These are phyloP conservation scores for Trifolium repens DNA, from an alignment of 306 rosid species.

Conservation along the genomic window DNA sequence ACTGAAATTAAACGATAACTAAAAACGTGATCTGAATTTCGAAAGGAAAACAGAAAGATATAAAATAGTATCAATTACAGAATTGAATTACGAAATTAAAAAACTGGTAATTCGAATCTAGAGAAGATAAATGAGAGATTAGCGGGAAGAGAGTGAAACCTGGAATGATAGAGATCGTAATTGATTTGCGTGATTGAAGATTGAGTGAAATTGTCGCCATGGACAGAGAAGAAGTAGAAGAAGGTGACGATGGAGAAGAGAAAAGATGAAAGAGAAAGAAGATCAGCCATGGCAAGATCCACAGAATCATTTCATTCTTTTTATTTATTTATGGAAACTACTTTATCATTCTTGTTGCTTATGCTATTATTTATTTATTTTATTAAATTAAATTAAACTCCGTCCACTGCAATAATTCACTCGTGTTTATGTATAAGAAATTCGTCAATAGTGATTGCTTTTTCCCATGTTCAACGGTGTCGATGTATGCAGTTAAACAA, in stretches of 20 bases:
- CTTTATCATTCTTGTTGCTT: background rate
- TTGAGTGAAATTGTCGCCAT: slow-evolving; percentile 52
- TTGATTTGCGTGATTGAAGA: slow-evolving; percentile 57
- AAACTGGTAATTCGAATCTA: slow-evolving; percentile 4
- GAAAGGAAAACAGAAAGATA: background rate
- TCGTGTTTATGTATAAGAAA: background rate
- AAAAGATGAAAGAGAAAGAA: slow-evolving; percentile 46
- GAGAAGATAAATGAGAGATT: too few species aligned
- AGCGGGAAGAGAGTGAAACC: slow-evolving; percentile 44
- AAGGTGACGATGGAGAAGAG: slow-evolving; percentile 46
- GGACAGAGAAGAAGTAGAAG: slow-evolving; percentile 43
- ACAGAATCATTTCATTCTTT: slow-evolving; percentile 28
- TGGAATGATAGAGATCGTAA: slow-evolving; percentile 90
- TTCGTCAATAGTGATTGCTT: background rate
- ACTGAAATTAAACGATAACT: slow-evolving; percentile 6
- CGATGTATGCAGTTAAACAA: slow-evolving; percentile 27
- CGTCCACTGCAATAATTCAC: too few species aligned
- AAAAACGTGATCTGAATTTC: slow-evolving; percentile 24
- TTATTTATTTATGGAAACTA: slow-evolving; percentile 11
- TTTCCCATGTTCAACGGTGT: slow-evolving; percentile 65
- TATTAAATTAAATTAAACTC: background rate
- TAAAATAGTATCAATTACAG: background rate
- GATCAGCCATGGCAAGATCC: slow-evolving; percentile 68
- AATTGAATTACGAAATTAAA: slow-evolving; percentile 32
- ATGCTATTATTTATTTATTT: background rate